Evolutionary conservation across 495 filamentous ascomycete species (phyloP).

Genomic region (Lasiosphaeriaceae sp.): DNA sequence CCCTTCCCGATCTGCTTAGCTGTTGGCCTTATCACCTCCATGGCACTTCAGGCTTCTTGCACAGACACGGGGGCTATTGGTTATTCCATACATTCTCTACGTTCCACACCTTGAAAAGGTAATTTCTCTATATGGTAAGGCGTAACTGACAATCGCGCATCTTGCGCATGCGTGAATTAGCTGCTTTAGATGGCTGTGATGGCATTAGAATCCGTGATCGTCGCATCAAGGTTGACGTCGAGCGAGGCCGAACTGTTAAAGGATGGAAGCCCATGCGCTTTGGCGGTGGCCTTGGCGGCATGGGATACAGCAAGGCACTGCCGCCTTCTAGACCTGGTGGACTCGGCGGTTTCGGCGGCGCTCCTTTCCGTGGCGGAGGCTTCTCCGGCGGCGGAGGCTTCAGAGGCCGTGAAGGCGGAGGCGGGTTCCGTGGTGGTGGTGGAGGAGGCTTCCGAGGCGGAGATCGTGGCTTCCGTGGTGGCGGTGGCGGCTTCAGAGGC

Average conservation of each 20-base stretch:
- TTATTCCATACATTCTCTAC: too few species aligned
- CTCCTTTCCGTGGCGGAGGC: constrained; percentile 55
- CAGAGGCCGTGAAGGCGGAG: constrained; percentile 49
- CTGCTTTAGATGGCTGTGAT: constrained; percentile 62
- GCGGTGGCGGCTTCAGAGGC: constrained; percentile 41
- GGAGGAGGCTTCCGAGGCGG: constrained; percentile 47
- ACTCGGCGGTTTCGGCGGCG: constrained; percentile 63
- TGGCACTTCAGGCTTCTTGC: too few species aligned
- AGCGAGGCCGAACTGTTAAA: constrained; percentile 90
- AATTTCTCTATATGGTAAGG: constrained; percentile 46
- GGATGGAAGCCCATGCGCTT: constrained; percentile 92
- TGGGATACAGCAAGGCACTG: constrained; percentile 84
- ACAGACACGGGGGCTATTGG: too few species aligned
- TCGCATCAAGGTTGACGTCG: constrained; percentile 89
- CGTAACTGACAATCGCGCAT: constrained; percentile 55
- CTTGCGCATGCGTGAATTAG: constrained; percentile 50
- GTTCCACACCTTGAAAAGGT: constrained; percentile 17
- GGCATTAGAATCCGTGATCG: constrained; percentile 89
- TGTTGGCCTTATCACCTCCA: too few species aligned
- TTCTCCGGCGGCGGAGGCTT: constrained; percentile 32
- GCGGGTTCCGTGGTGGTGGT: constrained; percentile 50
- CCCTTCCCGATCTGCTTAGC: constrained; percentile 16
- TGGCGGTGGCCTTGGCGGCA: constrained; percentile 87
- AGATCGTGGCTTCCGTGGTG: constrained; percentile 50
- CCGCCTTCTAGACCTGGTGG: constrained; percentile 70